Conservation (phyloP, 1,284 basidiomycete genomes). For the Puccinia hordei region DNA sequence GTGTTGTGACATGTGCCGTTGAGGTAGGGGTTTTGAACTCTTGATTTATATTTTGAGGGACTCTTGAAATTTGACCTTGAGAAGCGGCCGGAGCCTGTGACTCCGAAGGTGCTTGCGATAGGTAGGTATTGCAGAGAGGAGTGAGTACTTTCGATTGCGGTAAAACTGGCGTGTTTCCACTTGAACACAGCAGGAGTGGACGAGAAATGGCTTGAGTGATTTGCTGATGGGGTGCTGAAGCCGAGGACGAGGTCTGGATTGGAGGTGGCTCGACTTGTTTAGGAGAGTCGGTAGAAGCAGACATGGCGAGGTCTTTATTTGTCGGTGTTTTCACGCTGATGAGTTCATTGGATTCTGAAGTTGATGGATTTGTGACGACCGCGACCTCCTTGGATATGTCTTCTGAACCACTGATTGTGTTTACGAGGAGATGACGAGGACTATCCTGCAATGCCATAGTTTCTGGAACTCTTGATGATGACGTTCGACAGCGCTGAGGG, state of each 20-base stretch:
- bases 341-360: neutral
- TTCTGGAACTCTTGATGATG: conserved; percentile 3
- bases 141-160: neutral
- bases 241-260: neutral
- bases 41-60: neutral
- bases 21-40: neutral
- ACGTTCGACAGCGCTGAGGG: conserved; percentile 5
- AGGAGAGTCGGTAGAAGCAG: neutral
- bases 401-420: neutral
- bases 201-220: neutral
- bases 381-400: neutral
- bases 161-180: neutral
- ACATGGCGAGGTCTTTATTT: neutral
- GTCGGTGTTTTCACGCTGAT: neutral
- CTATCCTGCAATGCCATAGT: neutral
- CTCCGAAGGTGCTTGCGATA: neutral
- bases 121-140: neutral
- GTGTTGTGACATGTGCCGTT: neutral
- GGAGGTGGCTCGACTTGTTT: neutral
- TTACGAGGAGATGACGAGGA: neutral
- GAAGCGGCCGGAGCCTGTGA: neutral
- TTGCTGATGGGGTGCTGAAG: neutral
- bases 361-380: neutral
- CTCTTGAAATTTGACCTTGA: conserved; percentile 9
- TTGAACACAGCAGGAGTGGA: neutral